Conservation (phyloP, 2,329 filamentous ascomycete species). For the Colletotrichum gloeosporioides region DNA sequence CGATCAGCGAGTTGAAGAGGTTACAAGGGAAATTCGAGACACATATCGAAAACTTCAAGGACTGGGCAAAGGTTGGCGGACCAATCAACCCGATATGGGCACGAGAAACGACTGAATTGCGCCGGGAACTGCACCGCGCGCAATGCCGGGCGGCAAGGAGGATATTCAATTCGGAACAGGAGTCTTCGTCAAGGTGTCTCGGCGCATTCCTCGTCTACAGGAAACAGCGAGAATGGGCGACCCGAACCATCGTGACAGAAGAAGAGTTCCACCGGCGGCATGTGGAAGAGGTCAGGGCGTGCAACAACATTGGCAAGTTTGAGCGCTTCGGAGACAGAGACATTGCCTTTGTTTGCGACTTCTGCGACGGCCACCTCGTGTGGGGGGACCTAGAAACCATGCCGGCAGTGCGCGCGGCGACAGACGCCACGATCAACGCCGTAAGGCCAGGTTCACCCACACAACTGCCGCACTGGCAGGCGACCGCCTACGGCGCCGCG, state of each 20-base stretch:
- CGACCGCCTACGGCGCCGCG: conserved; percentile 47
- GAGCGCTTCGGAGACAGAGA: conserved; percentile 60
- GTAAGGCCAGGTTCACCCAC: conserved; percentile 7
- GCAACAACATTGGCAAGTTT: conserved; percentile 59
- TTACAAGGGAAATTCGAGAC: conserved; percentile 51
- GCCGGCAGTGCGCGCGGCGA: conserved; percentile 45
- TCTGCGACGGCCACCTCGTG: conserved; percentile 64
- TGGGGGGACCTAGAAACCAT: conserved; percentile 62
- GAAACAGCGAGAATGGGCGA: conserved; percentile 46
- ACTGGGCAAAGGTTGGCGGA: conserved; percentile 60
- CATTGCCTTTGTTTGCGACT: conserved; percentile 65
- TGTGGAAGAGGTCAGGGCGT: conserved; percentile 55
- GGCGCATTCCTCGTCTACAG: conserved; percentile 62
- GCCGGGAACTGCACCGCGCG: conserved; percentile 58
- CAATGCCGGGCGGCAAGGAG: conserved; percentile 63
- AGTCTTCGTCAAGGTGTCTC: conserved; percentile 54
- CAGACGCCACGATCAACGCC: neutral
- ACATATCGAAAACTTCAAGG: conserved; percentile 55
- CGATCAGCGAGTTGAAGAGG: conserved; percentile 53
- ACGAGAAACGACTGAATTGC: conserved; percentile 54
- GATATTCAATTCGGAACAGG: conserved; percentile 58
- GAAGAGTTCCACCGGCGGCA: conserved; percentile 42
- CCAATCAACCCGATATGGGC: conserved; percentile 63
- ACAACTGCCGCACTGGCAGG: conserved; percentile 54
- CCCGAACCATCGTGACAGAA: conserved; percentile 27